Evolutionary conservation across 352 stramenopile genomes (phyloP), one percentile per base, ranked within the genome.

Genomic region (Globisporangium polare): DNA sequence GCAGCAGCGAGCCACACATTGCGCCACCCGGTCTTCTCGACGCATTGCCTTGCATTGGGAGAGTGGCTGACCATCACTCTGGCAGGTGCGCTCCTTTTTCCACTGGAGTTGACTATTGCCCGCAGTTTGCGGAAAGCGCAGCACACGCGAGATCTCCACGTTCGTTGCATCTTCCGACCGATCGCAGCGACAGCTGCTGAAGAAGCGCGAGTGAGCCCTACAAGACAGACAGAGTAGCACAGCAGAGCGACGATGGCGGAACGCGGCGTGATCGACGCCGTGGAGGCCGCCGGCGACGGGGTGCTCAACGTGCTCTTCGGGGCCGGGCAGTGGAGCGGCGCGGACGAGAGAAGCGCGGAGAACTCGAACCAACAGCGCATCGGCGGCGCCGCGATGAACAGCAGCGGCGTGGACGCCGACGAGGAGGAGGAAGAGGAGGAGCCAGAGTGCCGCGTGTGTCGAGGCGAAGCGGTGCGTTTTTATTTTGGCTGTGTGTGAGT

Each of bases 391-490:
- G 26, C n/a, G 10, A 9, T 27, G 50, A 55, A 42, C 2, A 20
- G 15, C 26, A 24, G 9, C 6, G 42, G 10, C 31, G 27, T 47
- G 7, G 29, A 43, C 22, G 47, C 72, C 22, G 47, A 73, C 5
- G 67, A 77, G 0, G 68, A 86, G 24, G n/a, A n/a, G n/a, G 75
- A 77, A 13, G 77, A 90, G 5, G 85, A 96, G n/a, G 86, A 98
- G 65, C 73, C 80, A 35, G 95, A 98, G 74, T 98, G 95, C 64
- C 89, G 95, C 43, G 92, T 98, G 24, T 98, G 95, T 60, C 89
- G 95, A 39, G 89, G 94, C 43, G 92, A 97, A 68, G 90, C 89
- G 41, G 89, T 96, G 66, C 53, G 71, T 78, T 31, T 31, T 12
- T n/a, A 41, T 35, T 24, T 24, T 56, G 53, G n/a, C 13, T 24